Conservation (phyloP, 2,329 filamentous ascomycete genomes). For the Tolypocladium guangdongense region DNA sequence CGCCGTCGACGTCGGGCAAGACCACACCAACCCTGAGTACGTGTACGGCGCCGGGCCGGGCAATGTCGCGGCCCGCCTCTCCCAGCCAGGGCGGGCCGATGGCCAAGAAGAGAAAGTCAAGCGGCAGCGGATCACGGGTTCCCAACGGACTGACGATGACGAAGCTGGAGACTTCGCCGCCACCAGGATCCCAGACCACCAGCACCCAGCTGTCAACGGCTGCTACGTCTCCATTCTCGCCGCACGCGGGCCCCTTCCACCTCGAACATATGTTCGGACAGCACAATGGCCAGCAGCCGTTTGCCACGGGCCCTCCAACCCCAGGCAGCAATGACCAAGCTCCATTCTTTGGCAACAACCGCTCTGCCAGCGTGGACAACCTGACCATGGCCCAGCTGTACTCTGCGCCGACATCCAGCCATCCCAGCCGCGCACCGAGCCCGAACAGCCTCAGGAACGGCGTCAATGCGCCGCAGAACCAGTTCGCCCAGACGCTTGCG, state of each 20-base stretch:
- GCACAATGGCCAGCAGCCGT: constrained; percentile 23
- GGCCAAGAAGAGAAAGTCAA: constrained; percentile 75
- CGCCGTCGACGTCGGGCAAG: constrained; percentile 18
- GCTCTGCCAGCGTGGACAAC: constrained; percentile 55
- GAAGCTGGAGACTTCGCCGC: constrained; percentile 52
- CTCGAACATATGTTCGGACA: constrained; percentile 34
- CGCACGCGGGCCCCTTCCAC: constrained; percentile 32
- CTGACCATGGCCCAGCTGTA: constrained; percentile 53
- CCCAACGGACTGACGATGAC: constrained; percentile 75
- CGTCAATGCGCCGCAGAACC: constrained; percentile 28
- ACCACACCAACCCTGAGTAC: constrained; percentile 17
- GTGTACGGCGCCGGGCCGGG: constrained; percentile 10
- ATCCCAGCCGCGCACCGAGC: constrained; percentile 68
- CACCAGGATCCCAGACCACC: constrained; percentile 24
- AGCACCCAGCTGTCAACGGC: constrained; percentile 24
- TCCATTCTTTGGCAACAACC: constrained; percentile 43
- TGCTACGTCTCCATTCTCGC: constrained; percentile 43
- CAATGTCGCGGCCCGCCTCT: constrained; percentile 63
- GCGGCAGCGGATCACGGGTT: constrained; percentile 51
- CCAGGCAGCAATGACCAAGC: constrained; percentile 54
- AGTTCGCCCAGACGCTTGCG: constrained; percentile 35
- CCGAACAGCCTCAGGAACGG: constrained; percentile 45
- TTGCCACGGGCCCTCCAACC: constrained; percentile 52
- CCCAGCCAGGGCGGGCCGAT: constrained; percentile 55
- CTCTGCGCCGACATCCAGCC: constrained; percentile 60